Base-by-base conservation (phyloP, 371 early-diverging fungal species). In the Mucor racemosus region DNA sequence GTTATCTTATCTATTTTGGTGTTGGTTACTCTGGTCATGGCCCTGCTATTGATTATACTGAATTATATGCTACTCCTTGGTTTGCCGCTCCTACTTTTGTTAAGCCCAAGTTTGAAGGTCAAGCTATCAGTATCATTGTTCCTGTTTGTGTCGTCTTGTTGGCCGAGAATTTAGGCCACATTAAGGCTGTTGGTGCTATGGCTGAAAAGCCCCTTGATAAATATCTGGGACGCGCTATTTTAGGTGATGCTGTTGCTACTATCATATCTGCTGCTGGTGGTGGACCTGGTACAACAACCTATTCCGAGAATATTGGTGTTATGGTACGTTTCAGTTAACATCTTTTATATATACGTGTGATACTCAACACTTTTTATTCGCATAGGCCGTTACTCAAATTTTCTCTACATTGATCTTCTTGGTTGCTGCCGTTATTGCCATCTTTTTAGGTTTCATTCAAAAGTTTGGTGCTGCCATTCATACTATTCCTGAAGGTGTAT, bases 81-180 rank as follows among this genome's bases (percentile, higher is more conserved):
- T 73, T 71, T 19, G 74, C 77, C 31, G 82, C 85, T 10, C 76
- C 76, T 8, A 76, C 73, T 35, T 68, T 76, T 56, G 63, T 66
- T 2, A 65, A 64, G 40, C 82, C 84, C 11, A 69, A 64, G 21
- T 82, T 86, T 73, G 77, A 81, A 7, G 70, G 68, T 1, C 64
- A 75, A 38, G 86, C 87, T 15, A 84, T 86, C 64, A 79, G 84
- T 50, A 73, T 76, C 58, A 86, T 87, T 61, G 77, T 80, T 3
- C 87, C 89, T 34, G 80, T 86, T 11, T 77, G 81, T 54, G 74
- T 87, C 58, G 81, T 86, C 13, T 65, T 84, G 19, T 60, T 84
- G 4, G 86, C 86, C 13, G 87, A 88, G 57, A 86, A 87, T 60
- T 62, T 85, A 50, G 89, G 87, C 48, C 86, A 87, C 60, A 79